These are phyloP conservation scores for Zygoascus biomembranicola DNA, from an alignment of 805 yeast species.

Conservation along the genomic window DNA sequence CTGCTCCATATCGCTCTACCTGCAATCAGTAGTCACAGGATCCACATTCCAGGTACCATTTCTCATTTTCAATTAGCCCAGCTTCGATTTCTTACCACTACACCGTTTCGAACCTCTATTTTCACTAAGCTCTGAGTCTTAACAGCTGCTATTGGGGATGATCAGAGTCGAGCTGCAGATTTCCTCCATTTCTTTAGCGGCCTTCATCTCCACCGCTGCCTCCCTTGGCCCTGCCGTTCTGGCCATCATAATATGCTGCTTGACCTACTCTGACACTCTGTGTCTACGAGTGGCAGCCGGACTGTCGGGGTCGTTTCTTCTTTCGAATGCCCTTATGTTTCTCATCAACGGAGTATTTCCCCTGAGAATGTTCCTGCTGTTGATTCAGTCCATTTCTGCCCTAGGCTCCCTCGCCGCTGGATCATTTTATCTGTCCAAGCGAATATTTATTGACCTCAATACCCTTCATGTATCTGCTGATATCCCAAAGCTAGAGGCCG, in stretches of 20 bases:
- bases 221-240: constrained; percentile 12
- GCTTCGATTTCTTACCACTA: too few relatives aligned
- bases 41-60: too few relatives aligned
- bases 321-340: background rate
- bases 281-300: constrained; percentile 6
- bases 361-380: constrained; percentile 1
- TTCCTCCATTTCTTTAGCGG: constrained; percentile 20
- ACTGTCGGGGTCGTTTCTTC: constrained; percentile 3
- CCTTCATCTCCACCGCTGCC: constrained; percentile 10
- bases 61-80: too few relatives aligned
- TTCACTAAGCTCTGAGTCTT: too few relatives aligned
- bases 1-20: too few relatives aligned
- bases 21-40: too few relatives aligned
- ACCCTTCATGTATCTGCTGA: background rate
- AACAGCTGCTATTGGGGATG: constrained; percentile 3
- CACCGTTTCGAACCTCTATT: too few relatives aligned
- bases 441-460: background rate
- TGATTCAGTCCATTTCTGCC: background rate
- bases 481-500: background rate
- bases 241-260: constrained; percentile 9
- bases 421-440: constrained; percentile 2
- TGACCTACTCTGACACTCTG: constrained; percentile 1
- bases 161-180: constrained; percentile 21
- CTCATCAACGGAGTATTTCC: constrained; percentile 7
- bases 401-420: constrained; percentile 8